These are phyloP conservation scores for Exserohilum rostratum DNA, from an alignment of 2,329 filamentous ascomycete species.

Conservation along the genomic window DNA sequence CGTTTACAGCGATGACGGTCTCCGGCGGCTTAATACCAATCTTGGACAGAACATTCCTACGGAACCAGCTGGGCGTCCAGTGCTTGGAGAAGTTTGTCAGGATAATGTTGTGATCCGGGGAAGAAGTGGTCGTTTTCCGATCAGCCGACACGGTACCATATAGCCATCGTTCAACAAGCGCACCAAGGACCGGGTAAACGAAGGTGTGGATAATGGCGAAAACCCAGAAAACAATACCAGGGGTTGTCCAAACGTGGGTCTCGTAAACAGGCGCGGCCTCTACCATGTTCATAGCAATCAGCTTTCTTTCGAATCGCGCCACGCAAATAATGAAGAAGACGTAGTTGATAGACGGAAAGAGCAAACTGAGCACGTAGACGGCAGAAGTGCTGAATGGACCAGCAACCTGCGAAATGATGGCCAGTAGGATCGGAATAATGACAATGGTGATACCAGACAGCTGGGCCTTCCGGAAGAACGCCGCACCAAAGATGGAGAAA, in stretches of 20 bases:
- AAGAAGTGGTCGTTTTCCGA: constrained; percentile 51
- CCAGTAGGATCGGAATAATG: constrained; percentile 74
- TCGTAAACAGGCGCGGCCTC: constrained; percentile 61
- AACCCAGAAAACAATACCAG: constrained; percentile 78
- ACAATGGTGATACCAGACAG: constrained; percentile 82
- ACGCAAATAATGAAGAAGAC: constrained; percentile 80
- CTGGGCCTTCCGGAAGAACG: constrained; percentile 86
- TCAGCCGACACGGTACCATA: constrained; percentile 73
- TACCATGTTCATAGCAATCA: constrained; percentile 65
- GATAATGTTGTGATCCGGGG: constrained; percentile 64
- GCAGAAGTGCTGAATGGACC: constrained; percentile 66
- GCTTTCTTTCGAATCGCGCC: constrained; percentile 74
- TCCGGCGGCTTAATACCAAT: constrained; percentile 59
- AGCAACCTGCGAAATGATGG: constrained; percentile 80
- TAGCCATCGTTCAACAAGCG: constrained; percentile 72
- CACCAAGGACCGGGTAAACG: constrained; percentile 76
- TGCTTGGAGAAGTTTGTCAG: constrained; percentile 78
- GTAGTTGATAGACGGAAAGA: constrained; percentile 89
- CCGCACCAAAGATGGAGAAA: constrained; percentile 78
- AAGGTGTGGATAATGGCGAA: constrained; percentile 80
- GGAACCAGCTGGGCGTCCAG: constrained; percentile 71
- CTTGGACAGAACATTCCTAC: constrained; percentile 53
- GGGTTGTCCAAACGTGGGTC: constrained; percentile 63
- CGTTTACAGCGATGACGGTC: constrained; percentile 78
- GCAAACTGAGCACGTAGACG: constrained; percentile 71